Percentiles rank a stretch among this genome's conserved stretches.
Conservation (phyloP, 257 asterid genomes). For the Ophiorrhiza pumila region DNA sequence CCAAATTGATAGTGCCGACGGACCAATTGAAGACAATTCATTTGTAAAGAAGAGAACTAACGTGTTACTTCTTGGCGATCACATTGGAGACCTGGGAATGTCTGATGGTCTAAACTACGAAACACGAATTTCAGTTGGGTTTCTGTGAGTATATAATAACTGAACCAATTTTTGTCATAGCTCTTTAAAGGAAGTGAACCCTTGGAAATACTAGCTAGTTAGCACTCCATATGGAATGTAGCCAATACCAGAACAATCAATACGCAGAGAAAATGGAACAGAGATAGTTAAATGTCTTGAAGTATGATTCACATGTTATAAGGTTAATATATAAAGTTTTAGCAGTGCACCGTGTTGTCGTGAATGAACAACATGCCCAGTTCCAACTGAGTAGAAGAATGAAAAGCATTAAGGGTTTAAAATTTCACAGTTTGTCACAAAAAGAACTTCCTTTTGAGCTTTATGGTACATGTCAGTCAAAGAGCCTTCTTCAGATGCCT, state of each 20-base stretch:
- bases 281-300: background rate
- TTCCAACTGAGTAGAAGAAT: conserved; percentile 3
- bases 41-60: conserved; percentile 67
- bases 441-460: background rate
- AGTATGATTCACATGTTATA: background rate
- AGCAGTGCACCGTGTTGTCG: background rate
- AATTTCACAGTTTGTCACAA: background rate
- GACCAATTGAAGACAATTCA: conserved; percentile 42
- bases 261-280: background rate
- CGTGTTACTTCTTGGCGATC: conserved; percentile 93
- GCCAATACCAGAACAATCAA: background rate
- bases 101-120: conserved; percentile 81
- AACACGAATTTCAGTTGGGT: conserved; percentile 83
- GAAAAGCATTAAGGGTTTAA: background rate
- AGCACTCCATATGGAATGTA: background rate
- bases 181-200: background rate
- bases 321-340: background rate
- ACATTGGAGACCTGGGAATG: conserved; percentile 94
- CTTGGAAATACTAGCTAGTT: background rate
- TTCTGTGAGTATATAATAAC: conserved; percentile 56
- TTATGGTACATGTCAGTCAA: background rate
- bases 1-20: conserved; percentile 44
- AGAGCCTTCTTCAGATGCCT: background rate
- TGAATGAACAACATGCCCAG: background rate
- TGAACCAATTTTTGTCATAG: background rate